Evolutionary conservation across 306 rosid species (phyloP).

Genomic region (Clitoria ternatea): DNA sequence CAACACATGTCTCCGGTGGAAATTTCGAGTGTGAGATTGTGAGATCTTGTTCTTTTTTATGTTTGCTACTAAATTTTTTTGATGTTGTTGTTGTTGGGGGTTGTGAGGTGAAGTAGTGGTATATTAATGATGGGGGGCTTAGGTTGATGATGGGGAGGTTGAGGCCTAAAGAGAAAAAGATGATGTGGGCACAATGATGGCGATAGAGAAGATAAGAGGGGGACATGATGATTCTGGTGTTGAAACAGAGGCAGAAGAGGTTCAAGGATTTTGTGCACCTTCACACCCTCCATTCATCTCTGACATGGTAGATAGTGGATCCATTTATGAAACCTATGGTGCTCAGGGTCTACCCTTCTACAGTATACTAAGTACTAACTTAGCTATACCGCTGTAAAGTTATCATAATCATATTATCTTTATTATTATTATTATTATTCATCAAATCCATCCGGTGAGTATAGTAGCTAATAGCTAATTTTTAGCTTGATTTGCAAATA

Average conservation of each 20-base stretch:
- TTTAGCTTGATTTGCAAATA: no score
- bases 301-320: constrained; percentile 22
- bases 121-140: constrained; percentile 50
- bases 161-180: constrained; percentile 30
- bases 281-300: background rate
- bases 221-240: constrained; percentile 58
- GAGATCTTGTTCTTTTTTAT: background rate
- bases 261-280: constrained; percentile 35
- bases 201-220: constrained; percentile 45
- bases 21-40: background rate
- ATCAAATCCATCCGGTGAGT: no score
- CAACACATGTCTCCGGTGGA: background rate
- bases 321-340: constrained; percentile 12
- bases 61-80: background rate
- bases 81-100: background rate
- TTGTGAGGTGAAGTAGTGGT: background rate
- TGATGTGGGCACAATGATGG: constrained; percentile 70
- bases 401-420: no score
- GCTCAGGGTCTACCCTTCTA: background rate
- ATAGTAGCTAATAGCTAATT: no score
- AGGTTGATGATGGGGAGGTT: constrained; percentile 45
- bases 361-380: background rate
- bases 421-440: no score
- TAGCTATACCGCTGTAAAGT: background rate
- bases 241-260: constrained; percentile 33